Base-by-base conservation (phyloP, 2,329 filamentous ascomycete genomes). In the Dothideomycetes sp. region DNA sequence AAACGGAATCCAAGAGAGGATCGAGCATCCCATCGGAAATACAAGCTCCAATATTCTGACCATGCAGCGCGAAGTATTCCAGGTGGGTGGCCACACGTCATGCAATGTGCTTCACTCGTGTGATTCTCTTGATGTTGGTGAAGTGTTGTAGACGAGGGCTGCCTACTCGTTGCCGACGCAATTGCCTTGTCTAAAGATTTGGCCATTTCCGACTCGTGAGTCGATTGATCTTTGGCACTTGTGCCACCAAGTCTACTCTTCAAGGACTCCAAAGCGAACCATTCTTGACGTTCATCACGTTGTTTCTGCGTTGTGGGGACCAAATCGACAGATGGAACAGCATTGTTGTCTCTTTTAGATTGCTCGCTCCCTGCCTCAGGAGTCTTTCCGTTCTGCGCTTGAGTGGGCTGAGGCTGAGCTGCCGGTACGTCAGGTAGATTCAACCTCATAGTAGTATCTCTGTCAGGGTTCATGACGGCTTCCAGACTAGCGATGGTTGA, bases 401-500 rank as follows among this genome's bases (percentile, higher is more conserved):
- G 12, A 29, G n/a, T 25, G 16, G 5, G n/a, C n/a, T n/a, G 24
- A 6, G 18, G 32, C n/a, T 42, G 31, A 13, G 13, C 36, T 9
- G 37, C 27, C 6, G 25, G 17, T 10, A 32, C 19, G 9, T 46
- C 34, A 7, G 20, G 43, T 5, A 49, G 36, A 12, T 54, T 50
- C 4, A 47, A 36, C 7, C 46, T 49, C 30, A 52, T 18, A 5
- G 45, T 51, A 4, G 51, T 41, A 51, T 52, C 53, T 5, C 46
- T 36, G n/a, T 50, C 41, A 1, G 55, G 57, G 13, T 56, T 48
- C 10, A 67, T 58, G 10, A 70, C 59, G 24, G 66, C 62, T 49
- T 69, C 64, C 6, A 70, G 54, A 3, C 65, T 69, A 32, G 66
- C 61, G 30, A 70, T 62, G 3, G 67, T 71, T 13, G 63, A 64